A percentile compares a stretch with the other conserved stretches of the same genome.
phyloP scores from a whole-genome alignment of 768 basidiomycete genomes.

The Pleurotus platypus region DNA sequence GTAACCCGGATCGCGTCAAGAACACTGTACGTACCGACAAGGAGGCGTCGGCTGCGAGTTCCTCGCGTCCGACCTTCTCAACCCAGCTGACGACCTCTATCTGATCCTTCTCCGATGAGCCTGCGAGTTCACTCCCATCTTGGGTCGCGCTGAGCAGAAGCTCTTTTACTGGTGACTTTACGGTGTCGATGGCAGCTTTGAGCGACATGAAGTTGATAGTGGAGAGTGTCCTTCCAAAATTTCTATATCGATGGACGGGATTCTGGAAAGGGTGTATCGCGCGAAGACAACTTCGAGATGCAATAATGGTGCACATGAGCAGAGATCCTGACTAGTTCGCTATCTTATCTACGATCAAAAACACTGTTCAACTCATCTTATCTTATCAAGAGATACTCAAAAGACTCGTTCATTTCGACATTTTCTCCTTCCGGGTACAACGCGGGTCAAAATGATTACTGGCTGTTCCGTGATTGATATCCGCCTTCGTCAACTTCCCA shows the following conservation, averaged over 20 bases:
- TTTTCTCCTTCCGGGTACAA: too few species aligned
- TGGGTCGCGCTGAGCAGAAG: slow-evolving; percentile 49
- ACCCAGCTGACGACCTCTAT: slow-evolving; percentile 69
- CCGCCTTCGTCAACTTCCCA: too few species aligned
- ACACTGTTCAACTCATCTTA: too few species aligned
- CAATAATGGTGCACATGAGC: slow-evolving; percentile 1
- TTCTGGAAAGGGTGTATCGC: neutral
- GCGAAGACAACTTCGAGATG: neutral
- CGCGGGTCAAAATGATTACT: too few species aligned
- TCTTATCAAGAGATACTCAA: too few species aligned
- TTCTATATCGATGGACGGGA: slow-evolving; percentile 1
- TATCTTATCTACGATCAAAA: slow-evolving; percentile 6
- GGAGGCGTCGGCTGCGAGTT: slow-evolving; percentile 40
- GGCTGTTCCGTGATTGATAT: too few species aligned
- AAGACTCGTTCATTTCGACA: too few species aligned
- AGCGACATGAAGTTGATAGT: slow-evolving; percentile 46
- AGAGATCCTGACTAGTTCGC: neutral
- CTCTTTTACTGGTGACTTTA: slow-evolving; percentile 47
- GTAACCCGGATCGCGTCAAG: neutral
- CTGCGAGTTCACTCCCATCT: slow-evolving; percentile 40
- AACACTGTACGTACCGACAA: slow-evolving; percentile 42
- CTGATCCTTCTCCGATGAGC: slow-evolving; percentile 45
- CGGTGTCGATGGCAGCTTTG: slow-evolving; percentile 42
- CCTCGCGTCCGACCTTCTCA: slow-evolving; percentile 51
- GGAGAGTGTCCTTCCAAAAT: neutral